A percentile compares a stretch with the other conserved stretches of the same genome.
These are phyloP conservation scores for Debaryomycetaceae sp. DNA, from an alignment of 1,139 yeast species.

Conservation along the genomic window DNA sequence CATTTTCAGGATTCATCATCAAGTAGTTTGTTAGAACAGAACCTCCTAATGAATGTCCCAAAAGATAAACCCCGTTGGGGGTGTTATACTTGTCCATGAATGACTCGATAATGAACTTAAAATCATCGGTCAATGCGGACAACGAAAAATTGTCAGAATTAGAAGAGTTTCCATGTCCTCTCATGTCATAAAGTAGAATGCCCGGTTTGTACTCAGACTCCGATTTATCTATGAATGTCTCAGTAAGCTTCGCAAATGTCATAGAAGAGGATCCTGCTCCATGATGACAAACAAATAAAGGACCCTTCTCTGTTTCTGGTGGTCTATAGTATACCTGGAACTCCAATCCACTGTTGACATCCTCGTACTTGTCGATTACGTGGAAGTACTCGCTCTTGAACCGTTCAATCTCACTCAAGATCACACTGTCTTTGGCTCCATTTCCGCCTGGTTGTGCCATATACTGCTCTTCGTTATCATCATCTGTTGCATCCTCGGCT, in stretches of 20 bases:
- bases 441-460: not conserved
- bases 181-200: slow-evolving; percentile 65
- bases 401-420: slow-evolving; percentile 3
- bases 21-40: slow-evolving; percentile 61
- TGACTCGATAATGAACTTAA: slow-evolving; percentile 40
- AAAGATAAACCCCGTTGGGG: slow-evolving; percentile 35
- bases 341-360: slow-evolving; percentile 5
- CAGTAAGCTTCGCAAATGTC: slow-evolving; percentile 62
- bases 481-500: slow-evolving; percentile 24
- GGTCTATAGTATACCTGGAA: slow-evolving; percentile 62
- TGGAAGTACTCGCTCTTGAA: slow-evolving; percentile 10
- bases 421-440: slow-evolving; percentile 3
- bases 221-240: slow-evolving; percentile 19
- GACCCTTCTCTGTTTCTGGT: slow-evolving; percentile 43
- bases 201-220: slow-evolving; percentile 41
- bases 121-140: slow-evolving; percentile 55
- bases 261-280: slow-evolving; percentile 93
- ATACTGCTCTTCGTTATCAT: slow-evolving; percentile 3
- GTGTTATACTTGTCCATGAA: slow-evolving; percentile 24
- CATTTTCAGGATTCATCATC: slow-evolving; percentile 10
- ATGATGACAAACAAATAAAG: slow-evolving; percentile 75
- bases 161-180: slow-evolving; percentile 70
- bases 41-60: slow-evolving; percentile 95
- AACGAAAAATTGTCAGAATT: slow-evolving; percentile 42
- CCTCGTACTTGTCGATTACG: slow-evolving; percentile 9